These are phyloP conservation scores for Podochytrium sp. DNA, from an alignment of 192 early-diverging fungal species.

Conservation along the genomic window DNA sequence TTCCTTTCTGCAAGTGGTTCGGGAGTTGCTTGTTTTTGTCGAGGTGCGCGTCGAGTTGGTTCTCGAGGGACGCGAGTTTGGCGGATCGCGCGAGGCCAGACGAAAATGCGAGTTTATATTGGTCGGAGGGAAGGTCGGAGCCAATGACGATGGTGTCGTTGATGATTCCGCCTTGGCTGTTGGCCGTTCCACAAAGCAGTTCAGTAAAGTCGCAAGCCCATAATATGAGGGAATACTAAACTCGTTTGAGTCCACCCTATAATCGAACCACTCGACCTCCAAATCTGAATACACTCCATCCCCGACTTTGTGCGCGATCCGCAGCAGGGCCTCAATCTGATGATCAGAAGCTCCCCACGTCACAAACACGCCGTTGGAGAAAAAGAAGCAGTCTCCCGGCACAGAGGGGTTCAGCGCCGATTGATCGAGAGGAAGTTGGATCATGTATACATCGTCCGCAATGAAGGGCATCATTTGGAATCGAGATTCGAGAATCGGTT, in stretches of 20 bases:
- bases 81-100: constrained; percentile 59
- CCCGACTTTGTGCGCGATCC: constrained; percentile 49
- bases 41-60: constrained; percentile 55
- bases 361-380: constrained; percentile 58
- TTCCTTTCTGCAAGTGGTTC: constrained; percentile 48
- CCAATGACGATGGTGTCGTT: constrained; percentile 60
- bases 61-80: constrained; percentile 60
- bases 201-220: neutral
- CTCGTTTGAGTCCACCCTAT: constrained; percentile 45
- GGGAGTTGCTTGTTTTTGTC: constrained; percentile 53
- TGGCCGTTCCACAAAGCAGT: neutral
- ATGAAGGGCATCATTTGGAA: constrained; percentile 52
- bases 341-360: constrained; percentile 56
- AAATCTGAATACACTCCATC: constrained; percentile 36
- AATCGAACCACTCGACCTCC: constrained; percentile 61
- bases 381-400: constrained; percentile 45
- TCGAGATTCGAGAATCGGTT: constrained; percentile 43
- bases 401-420: neutral
- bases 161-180: constrained; percentile 44
- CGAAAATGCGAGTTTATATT: constrained; percentile 60
- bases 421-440: constrained; percentile 27
- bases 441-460: constrained; percentile 58
- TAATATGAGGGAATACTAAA: neutral
- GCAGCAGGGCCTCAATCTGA: constrained; percentile 44
- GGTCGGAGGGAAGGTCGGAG: constrained; percentile 41